These are phyloP conservation scores for Pilaira anomala DNA, from an alignment of 192 early-diverging fungal species.

Conservation along the genomic window DNA sequence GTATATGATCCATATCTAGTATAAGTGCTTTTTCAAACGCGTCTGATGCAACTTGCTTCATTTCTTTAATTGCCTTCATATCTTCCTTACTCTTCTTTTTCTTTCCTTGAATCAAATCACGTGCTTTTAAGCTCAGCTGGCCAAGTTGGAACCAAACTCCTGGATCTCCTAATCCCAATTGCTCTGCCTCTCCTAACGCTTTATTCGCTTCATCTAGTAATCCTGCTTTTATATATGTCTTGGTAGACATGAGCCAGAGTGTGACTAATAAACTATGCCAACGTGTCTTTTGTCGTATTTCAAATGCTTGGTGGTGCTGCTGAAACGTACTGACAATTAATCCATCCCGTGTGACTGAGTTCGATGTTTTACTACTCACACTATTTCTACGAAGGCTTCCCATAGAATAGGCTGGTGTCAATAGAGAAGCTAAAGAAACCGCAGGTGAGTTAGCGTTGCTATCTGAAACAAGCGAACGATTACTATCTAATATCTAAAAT, in stretches of 20 bases:
- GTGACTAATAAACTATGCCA: constrained; percentile 15
- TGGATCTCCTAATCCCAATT: constrained; percentile 7
- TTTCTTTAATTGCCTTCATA: constrained; percentile 44
- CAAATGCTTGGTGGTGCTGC: constrained; percentile 11
- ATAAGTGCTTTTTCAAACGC: constrained; percentile 16
- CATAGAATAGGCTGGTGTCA: constrained; percentile 15
- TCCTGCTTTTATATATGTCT: constrained; percentile 5
- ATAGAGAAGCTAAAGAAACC: constrained; percentile 11
- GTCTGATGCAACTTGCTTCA: constrained; percentile 51
- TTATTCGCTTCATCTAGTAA: constrained; percentile 14
- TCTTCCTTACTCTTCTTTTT: constrained; percentile 13
- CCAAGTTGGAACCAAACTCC: constrained; percentile 39
- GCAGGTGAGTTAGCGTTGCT: background rate
- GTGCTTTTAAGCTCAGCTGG: constrained; percentile 23
- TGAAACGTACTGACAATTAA: constrained; percentile 10
- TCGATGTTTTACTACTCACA: background rate
- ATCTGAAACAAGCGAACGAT: constrained; percentile 4
- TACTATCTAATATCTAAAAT: constrained; percentile 6
- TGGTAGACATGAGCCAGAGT: constrained; percentile 10
- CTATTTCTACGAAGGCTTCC: constrained; percentile 16
- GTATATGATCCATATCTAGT: constrained; percentile 10
- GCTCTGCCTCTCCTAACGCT: constrained; percentile 7
- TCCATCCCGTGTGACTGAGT: background rate
- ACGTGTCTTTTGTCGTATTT: constrained; percentile 9
- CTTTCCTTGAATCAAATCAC: background rate